Evolutionary conservation across 768 basidiomycete genomes (phyloP).

Genomic region (Lactarius sp.): DNA sequence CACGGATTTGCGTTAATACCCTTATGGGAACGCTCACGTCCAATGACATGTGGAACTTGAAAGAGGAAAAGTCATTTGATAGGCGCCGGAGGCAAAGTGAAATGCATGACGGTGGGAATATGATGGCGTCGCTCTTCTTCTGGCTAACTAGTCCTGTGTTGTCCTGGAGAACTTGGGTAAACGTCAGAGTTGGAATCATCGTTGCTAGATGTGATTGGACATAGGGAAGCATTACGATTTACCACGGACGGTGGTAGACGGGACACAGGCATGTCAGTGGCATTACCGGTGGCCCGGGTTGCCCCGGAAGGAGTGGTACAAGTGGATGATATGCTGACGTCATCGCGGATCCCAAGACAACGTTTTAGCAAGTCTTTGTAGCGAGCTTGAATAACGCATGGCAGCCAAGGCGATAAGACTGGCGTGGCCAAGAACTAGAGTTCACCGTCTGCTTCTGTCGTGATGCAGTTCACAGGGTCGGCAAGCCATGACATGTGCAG

Average conservation of each 20-base stretch:
- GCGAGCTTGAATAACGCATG: too few relatives aligned
- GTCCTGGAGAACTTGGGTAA: background rate
- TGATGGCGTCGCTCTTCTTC: background rate
- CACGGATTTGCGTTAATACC: background rate
- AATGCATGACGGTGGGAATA: background rate
- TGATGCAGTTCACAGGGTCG: too few relatives aligned
- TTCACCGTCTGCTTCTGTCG: too few relatives aligned
- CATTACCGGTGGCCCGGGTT: too few relatives aligned
- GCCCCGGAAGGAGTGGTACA: too few relatives aligned
- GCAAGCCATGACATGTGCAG: too few relatives aligned
- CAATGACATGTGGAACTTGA: background rate
- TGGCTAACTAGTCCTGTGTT: background rate
- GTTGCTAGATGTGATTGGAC: background rate
- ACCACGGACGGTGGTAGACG: background rate
- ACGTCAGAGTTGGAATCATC: background rate
- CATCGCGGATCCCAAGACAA: too few relatives aligned
- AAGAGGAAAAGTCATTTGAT: background rate
- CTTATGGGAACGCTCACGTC: background rate
- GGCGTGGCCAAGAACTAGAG: too few relatives aligned
- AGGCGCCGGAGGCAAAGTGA: background rate
- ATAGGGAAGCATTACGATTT: background rate
- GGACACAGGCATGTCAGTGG: background rate
- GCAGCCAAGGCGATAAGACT: too few relatives aligned
- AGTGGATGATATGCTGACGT: too few relatives aligned
- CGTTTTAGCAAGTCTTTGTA: too few relatives aligned